Conservation (phyloP, 495 filamentous ascomycete species). For the Xylaria scruposa region DNA sequence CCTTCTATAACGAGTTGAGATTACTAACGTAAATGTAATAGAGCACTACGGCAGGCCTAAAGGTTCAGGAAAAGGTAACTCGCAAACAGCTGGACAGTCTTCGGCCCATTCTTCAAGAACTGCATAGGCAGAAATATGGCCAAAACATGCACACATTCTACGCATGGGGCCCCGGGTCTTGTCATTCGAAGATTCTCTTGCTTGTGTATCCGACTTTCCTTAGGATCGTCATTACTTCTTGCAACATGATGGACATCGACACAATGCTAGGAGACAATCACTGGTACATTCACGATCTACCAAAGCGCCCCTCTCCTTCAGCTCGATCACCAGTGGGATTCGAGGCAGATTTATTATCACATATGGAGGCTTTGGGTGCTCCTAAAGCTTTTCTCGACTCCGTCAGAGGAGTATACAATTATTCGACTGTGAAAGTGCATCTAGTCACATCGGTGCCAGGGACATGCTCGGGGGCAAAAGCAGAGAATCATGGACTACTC, state of each 20-base stretch:
- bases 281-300: constrained; percentile 36
- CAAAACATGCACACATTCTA: constrained; percentile 32
- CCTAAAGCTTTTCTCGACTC: constrained; percentile 29
- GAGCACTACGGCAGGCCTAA: constrained; percentile 22
- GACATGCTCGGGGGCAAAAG: constrained; percentile 25
- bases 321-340: constrained; percentile 5
- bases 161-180: constrained; percentile 32
- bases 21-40: constrained; percentile 8
- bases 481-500: constrained; percentile 32
- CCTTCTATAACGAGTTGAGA: neutral
- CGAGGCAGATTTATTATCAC: constrained; percentile 31
- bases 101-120: constrained; percentile 20
- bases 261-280: constrained; percentile 34
- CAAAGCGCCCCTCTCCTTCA: constrained; percentile 22
- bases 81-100: constrained; percentile 28
- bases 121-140: constrained; percentile 26
- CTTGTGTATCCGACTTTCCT: constrained; percentile 33
- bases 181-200: constrained; percentile 32
- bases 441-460: constrained; percentile 32
- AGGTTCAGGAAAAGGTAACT: constrained; percentile 26
- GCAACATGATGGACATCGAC: constrained; percentile 35
- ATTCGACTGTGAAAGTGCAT: constrained; percentile 31
- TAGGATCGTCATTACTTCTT: constrained; percentile 34
- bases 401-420: constrained; percentile 29
- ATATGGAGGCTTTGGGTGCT: constrained; percentile 29